Conservation (phyloP, 2,329 filamentous ascomycete genomes). For the Metarhizium humberi region DNA sequence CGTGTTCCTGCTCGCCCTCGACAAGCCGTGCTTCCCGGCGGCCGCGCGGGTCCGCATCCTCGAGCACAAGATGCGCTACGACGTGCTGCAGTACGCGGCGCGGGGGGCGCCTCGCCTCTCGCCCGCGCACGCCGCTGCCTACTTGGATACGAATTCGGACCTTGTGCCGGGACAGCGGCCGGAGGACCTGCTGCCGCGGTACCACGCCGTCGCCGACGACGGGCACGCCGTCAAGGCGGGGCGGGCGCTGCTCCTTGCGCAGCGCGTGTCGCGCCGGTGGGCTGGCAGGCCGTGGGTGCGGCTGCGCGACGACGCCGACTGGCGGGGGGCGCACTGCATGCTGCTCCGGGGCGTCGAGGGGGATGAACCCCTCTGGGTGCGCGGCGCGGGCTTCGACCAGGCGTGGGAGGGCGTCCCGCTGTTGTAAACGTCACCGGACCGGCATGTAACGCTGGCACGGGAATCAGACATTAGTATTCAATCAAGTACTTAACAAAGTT, state of each 20-base stretch:
- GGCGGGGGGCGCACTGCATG: slow-evolving; percentile 52
- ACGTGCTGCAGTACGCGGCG: slow-evolving; percentile 66
- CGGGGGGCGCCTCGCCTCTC: slow-evolving; percentile 51
- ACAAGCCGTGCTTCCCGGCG: slow-evolving; percentile 50
- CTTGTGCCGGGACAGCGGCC: slow-evolving; percentile 17
- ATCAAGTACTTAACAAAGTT: too few species aligned
- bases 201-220: slow-evolving; percentile 55
- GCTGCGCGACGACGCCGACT: slow-evolving; percentile 46
- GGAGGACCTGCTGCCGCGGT: slow-evolving; percentile 37
- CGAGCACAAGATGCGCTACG: slow-evolving; percentile 72
- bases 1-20: slow-evolving; percentile 66
- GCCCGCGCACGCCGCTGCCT: slow-evolving; percentile 36
- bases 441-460: too few species aligned
- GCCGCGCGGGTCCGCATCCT: slow-evolving; percentile 59
- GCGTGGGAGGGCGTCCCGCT: slow-evolving; percentile 48
- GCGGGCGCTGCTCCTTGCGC: slow-evolving; percentile 58
- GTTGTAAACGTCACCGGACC: background rate
- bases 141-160: slow-evolving; percentile 35
- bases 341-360: slow-evolving; percentile 52
- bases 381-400: slow-evolving; percentile 52
- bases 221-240: slow-evolving; percentile 73
- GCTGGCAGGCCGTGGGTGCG: slow-evolving; percentile 36
- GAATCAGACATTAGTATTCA: too few species aligned
- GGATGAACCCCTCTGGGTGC: slow-evolving; percentile 46
- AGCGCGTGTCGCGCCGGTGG: slow-evolving; percentile 39